Evolutionary conservation across 2,329 filamentous ascomycete species (phyloP).

Genomic region (Aspergillus eucalypticola): DNA sequence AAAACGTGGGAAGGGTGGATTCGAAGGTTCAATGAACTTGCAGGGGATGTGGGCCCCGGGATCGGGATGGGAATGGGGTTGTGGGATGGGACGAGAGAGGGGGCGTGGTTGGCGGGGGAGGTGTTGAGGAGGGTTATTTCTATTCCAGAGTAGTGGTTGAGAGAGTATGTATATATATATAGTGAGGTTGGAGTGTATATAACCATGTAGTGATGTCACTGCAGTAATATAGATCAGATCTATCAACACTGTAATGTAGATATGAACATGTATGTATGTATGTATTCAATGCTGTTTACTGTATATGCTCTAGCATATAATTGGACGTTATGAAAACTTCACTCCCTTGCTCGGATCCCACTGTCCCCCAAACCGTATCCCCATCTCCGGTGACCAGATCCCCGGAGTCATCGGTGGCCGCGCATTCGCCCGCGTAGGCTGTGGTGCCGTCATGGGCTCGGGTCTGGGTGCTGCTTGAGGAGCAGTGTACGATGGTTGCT

Average conservation of each 20-base stretch:
- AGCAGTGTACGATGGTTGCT: conserved; percentile 7
- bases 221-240: neutral
- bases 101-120: neutral
- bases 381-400: conserved; percentile 79
- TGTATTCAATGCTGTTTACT: neutral
- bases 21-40: neutral
- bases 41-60: neutral
- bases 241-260: neutral
- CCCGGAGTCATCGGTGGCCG: conserved; percentile 52
- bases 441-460: conserved; percentile 48
- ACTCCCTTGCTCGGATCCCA: conserved; percentile 64
- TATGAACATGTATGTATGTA: neutral
- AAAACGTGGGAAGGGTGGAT: neutral
- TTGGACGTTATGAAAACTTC: conserved; percentile 48
- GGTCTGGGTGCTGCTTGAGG: conserved; percentile 33
- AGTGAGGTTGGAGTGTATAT: neutral
- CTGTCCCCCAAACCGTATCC: conserved; percentile 70
- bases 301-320: neutral
- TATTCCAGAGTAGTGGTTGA: too few relatives aligned
- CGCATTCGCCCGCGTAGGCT: conserved; percentile 55
- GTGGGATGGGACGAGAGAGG: neutral
- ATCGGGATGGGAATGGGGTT: neutral
- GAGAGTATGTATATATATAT: neutral
- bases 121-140: too few relatives aligned
- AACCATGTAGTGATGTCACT: neutral